phyloP scores from a whole-genome alignment of 164 flowering plant genomes.

The Malania oleifera region DNA sequence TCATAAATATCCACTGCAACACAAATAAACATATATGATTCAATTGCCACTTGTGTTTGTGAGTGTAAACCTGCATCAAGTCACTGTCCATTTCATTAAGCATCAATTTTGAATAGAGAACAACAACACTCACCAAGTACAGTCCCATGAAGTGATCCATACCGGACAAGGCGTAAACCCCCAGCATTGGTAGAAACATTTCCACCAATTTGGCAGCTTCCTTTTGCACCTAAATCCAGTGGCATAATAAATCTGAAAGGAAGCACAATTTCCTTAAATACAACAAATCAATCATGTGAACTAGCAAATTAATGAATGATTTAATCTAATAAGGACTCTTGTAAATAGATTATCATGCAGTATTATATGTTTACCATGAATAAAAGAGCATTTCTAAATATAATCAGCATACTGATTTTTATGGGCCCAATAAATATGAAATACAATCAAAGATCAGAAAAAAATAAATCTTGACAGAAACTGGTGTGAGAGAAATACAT shows the following conservation, averaged over 20 bases:
- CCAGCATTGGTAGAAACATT: constrained; percentile 99
- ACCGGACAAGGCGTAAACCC: constrained; percentile 87
- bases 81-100: background rate
- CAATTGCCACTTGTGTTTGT: background rate
- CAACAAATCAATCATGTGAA: background rate
- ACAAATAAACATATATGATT: background rate
- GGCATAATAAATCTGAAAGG: constrained; percentile 87
- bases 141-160: constrained; percentile 96
- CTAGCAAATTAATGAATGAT: too few species aligned
- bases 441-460: too few species aligned
- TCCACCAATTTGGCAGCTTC: constrained; percentile 99
- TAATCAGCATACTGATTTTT: background rate
- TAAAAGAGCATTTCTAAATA: too few species aligned
- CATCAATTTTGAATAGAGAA: background rate
- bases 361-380: too few species aligned
- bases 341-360: too few species aligned
- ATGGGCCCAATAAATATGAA: background rate
- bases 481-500: too few species aligned
- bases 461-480: too few species aligned
- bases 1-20: too few species aligned
- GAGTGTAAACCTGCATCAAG: background rate
- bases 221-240: constrained; percentile 98
- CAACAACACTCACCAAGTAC: constrained; percentile 64
- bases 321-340: too few species aligned
- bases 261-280: constrained; percentile 19